Evolutionary conservation across 2,329 filamentous ascomycete species (phyloP), one percentile per base, ranked within the genome.

Genomic region (Sporothrix sp.): DNA sequence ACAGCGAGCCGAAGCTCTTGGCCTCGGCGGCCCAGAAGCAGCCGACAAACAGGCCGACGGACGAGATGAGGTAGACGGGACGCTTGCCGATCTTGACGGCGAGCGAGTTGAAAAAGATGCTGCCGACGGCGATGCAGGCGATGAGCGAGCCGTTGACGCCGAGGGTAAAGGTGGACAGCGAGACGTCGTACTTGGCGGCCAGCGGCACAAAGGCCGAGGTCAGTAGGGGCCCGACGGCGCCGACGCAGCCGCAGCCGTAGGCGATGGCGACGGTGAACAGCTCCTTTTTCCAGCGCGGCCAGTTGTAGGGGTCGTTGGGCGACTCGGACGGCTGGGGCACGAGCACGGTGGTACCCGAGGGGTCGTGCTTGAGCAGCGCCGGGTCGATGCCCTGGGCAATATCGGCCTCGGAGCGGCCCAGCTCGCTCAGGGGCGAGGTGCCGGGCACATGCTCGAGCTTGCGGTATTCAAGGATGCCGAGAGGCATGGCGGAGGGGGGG

Each of bases 231-330:
- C 67, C 67, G 47, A 67, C 60, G 33, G 66, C 66, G 52, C 68
- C 68, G 10, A 70, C 67, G 40, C 65, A 67, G 4, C 67, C 64
- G 54, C 66, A 68, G 16, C 62, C 66, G 52, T 62, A 70, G 2
- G 65, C 60, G 25, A 70, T 59, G 14, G 66, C 65, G 44, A 70
- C 61, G 42, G 58, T 69, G 60, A 60, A 69, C 56, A 61, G 55
- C 48, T 62, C 57, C 55, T 62, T 62, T 54, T 60, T 62, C 54
- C 63, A 61, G 48, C 60, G 56, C 27, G 66, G 65, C 71, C 71
- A 73, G 58, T 72, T 72, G 50, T 72, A 64, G 10, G 71, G 71
- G 54, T 74, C 71, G 53, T 72, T 70, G 7, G 69, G 68, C 14
- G 68, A 71, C 40, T 67, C 64, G 8, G 70, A 71, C 9, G 74